Conservation (phyloP, 176 grass and related monocot species). For the Lolium rigidum region DNA sequence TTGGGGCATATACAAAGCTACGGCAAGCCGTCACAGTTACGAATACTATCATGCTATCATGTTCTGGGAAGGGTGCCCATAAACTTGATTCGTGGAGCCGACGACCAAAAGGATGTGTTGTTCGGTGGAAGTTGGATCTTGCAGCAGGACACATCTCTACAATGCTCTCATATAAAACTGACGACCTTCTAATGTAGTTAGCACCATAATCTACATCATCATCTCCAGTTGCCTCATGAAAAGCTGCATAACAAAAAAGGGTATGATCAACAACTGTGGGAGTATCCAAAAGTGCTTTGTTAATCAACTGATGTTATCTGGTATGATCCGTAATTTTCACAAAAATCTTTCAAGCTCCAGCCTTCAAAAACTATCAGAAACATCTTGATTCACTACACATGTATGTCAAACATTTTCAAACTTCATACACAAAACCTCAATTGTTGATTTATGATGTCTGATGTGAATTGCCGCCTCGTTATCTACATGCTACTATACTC, state of each 20-base stretch:
- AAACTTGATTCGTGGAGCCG: conserved; percentile 28
- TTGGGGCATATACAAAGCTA: conserved; percentile 49
- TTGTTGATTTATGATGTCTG: neutral
- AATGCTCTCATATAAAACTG: conserved; percentile 37
- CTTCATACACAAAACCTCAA: neutral
- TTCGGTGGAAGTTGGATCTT: conserved; percentile 30
- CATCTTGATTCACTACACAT: neutral
- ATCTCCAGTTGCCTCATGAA: conserved; percentile 36
- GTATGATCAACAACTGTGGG: conserved; percentile 19
- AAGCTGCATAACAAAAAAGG: conserved; percentile 49
- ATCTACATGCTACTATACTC: conserved; percentile 16
- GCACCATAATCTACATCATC: conserved; percentile 47
- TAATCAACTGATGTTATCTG: neutral
- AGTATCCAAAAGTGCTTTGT: neutral
- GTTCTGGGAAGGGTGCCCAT: conserved; percentile 12
- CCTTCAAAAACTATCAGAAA: neutral
- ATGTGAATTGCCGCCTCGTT: too few species aligned
- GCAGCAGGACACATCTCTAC: conserved; percentile 26
- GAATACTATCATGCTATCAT: conserved; percentile 42
- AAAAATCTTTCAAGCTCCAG: neutral
- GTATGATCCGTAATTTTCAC: neutral
- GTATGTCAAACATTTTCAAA: conserved; percentile 3
- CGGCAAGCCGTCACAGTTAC: conserved; percentile 8
- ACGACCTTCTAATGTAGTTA: conserved; percentile 49
- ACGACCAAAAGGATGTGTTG: conserved; percentile 17